Conservation (phyloP, 1,284 basidiomycete genomes). For the Ganoderma resinaceum region DNA sequence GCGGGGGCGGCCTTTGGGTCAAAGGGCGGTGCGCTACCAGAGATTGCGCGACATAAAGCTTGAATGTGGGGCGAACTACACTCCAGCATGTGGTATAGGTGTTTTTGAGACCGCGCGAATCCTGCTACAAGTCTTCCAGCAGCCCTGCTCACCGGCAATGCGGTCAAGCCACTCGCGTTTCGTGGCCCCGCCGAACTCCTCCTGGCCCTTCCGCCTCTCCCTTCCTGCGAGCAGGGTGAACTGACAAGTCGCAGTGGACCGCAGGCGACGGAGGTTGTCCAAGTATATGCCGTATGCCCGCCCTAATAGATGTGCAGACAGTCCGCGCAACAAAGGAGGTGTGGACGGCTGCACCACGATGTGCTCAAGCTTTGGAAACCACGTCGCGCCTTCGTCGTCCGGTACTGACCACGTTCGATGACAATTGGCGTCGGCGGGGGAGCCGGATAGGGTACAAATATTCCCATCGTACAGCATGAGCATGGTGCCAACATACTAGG, state of each 20-base stretch:
- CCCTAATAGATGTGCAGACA: background rate
- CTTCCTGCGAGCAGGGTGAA: background rate
- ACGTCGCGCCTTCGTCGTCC: background rate
- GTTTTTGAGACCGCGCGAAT: background rate
- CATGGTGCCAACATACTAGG: background rate
- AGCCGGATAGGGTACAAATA: too few species aligned
- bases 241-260: background rate
- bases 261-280: background rate
- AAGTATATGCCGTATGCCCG: background rate
- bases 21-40: background rate
- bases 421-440: background rate
- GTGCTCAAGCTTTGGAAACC: constrained; percentile 5
- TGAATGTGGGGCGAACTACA: background rate
- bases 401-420: background rate
- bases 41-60: background rate
- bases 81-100: background rate
- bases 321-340: background rate
- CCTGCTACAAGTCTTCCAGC: background rate
- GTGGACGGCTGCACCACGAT: constrained; percentile 8
- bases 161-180: constrained; percentile 1
- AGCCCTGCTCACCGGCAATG: background rate
- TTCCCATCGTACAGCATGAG: too few species aligned
- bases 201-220: background rate
- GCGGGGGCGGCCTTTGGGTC: background rate
- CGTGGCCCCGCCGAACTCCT: background rate